These are phyloP conservation scores for Panicum miliaceum DNA, from an alignment of 176 grass and related monocot genomes.

Conservation along the genomic window DNA sequence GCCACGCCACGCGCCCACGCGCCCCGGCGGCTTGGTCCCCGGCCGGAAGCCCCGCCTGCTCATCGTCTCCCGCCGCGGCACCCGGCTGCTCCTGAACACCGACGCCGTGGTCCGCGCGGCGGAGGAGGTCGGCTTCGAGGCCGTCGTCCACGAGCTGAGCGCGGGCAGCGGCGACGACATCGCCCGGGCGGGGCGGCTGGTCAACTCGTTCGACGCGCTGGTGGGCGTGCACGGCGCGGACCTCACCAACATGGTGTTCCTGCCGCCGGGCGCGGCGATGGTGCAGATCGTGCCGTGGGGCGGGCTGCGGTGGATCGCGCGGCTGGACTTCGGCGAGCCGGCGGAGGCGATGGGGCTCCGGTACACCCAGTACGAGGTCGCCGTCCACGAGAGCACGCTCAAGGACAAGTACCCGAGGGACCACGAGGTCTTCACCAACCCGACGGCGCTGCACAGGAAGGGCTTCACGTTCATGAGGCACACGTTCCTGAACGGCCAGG, in stretches of 20 bases:
- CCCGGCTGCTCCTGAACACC: slow-evolving; percentile 63
- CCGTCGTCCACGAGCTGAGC: slow-evolving; percentile 58
- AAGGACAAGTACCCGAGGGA: slow-evolving; percentile 63
- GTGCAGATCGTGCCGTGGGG: slow-evolving; percentile 95
- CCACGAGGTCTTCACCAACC: slow-evolving; percentile 72
- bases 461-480: slow-evolving; percentile 54
- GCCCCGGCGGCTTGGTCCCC: background rate
- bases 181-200: slow-evolving; percentile 34
- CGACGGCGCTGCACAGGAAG: slow-evolving; percentile 61
- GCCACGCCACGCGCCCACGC: slow-evolving; percentile 50
- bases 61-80: slow-evolving; percentile 63
- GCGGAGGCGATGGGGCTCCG: slow-evolving; percentile 77
- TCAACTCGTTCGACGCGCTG: slow-evolving; percentile 84
- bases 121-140: slow-evolving; percentile 69
- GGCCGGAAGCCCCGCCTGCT: slow-evolving; percentile 56
- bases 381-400: slow-evolving; percentile 74
- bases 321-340: slow-evolving; percentile 75
- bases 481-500: slow-evolving; percentile 81
- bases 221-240: slow-evolving; percentile 88
- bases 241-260: slow-evolving; percentile 86
- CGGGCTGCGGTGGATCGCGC: slow-evolving; percentile 74
- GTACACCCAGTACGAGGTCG: slow-evolving; percentile 81
- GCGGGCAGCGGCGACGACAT: slow-evolving; percentile 22
- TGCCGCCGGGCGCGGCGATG: slow-evolving; percentile 63
- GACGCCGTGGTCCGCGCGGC: slow-evolving; percentile 47